Conservation (phyloP, 2,329 filamentous ascomycete genomes). For the Aspergillus fumigatus region DNA sequence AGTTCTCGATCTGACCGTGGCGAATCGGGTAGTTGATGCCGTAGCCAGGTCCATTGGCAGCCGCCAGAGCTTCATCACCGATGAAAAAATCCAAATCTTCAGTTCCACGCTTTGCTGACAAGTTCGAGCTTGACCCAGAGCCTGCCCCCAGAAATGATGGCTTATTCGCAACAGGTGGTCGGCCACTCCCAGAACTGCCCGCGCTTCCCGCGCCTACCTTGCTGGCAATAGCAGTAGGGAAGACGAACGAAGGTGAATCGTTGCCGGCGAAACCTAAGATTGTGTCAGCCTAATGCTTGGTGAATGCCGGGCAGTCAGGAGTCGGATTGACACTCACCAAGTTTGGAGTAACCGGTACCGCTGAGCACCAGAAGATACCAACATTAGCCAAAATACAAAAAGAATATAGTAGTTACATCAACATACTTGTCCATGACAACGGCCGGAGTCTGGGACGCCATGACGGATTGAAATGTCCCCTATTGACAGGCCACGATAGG, state of each 20-base stretch:
- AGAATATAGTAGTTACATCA: slow-evolving; percentile 11
- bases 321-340: slow-evolving; percentile 60
- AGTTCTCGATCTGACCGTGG: slow-evolving; percentile 98
- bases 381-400: slow-evolving; percentile 33
- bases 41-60: slow-evolving; percentile 82
- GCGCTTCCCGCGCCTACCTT: slow-evolving; percentile 70
- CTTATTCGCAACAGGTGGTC: slow-evolving; percentile 88
- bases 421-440: slow-evolving; percentile 99
- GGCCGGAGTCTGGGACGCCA: slow-evolving; percentile 98
- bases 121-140: slow-evolving; percentile 73
- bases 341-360: slow-evolving; percentile 98
- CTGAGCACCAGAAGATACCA: slow-evolving; percentile 47
- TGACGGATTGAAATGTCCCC: slow-evolving; percentile 39
- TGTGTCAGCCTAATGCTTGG: slow-evolving; percentile 31
- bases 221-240: slow-evolving; percentile 96
- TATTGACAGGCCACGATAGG: background rate
- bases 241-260: slow-evolving; percentile 98
- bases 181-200: slow-evolving; percentile 73
- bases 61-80: slow-evolving; percentile 87
- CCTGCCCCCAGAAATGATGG: slow-evolving; percentile 92
- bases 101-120: slow-evolving; percentile 89
- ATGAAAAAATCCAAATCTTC: slow-evolving; percentile 99
- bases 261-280: slow-evolving; percentile 89
- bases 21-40: slow-evolving; percentile 96
- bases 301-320: slow-evolving; percentile 7